Evolutionary conservation across 345 rosid species (phyloP), one percentile per base, ranked within the genome.

Genomic region (Eucalyptus sp.): DNA sequence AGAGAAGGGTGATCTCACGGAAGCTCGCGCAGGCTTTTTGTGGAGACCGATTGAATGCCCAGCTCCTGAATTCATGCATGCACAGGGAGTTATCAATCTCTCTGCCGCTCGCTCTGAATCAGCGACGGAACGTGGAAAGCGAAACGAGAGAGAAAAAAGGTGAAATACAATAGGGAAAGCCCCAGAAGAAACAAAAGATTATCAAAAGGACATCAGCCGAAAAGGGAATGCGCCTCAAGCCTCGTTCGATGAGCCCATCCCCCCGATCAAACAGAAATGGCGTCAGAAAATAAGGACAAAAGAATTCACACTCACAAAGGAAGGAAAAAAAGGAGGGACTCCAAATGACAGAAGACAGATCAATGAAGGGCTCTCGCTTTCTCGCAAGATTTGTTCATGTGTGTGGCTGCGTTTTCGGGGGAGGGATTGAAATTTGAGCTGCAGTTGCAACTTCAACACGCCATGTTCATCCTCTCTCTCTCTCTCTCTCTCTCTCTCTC

Each of bases 371-470:
- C 46, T 71, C 22, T 37, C 25, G 44, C 81, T 71, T 33, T 37
- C 81, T 71, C 46, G 81, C 81, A 33, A 18, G 84, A 76, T 41
- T 20, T 76, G 29, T 37, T 76, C 15, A 41, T 5, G 48, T 20
- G 83, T 20, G 48, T 76, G 83, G 84, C 48, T 76, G 84, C 48
- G 27, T 76, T 76, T 41, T 41, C 43, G 48, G 84, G 84, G 12
- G 29, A 76, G 48, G 84, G 48, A 10, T 76, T 43, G 44, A 76
- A 76, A 76, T 76, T 41, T 76, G 29, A 76, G 84, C 48, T 76
- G 84, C 43, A 20, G 48, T 76, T 86, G 87, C 90, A 86, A 88
- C 89, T 93, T 60, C 46, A 49, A 91, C 94, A 91, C 92, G 93
- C 91, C 88, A 91, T 60, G 87, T 22, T 86, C 85, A 49, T 87